Base-by-base conservation (phyloP, 2,329 filamentous ascomycete genomes). In the Plenodomus lindquistii region DNA sequence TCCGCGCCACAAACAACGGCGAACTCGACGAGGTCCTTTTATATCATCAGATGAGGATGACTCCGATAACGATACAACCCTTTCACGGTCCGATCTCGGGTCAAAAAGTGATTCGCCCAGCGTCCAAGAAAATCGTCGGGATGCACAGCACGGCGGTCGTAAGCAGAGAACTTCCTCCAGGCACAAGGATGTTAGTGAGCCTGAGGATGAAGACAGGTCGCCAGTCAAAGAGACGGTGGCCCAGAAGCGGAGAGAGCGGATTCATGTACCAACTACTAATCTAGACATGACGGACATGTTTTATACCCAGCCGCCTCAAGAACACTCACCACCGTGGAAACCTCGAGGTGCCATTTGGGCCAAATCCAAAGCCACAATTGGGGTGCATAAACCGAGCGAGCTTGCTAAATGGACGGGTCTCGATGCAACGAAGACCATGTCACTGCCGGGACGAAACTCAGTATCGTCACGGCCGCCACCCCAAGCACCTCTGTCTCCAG, bases 311-410 rank as follows among this genome's bases (percentile, higher is more conserved):
- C 75, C 74, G 13, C 76, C 77, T 4, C 66, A 57, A 27, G 62
- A 68, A 44, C 62, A 71, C 22, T 74, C 75, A 20, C 71, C 73
- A 24, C 75, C 76, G 2, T 74, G 74, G 63, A 71, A 68, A 40
- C 69, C 78, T 40, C 65, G 77, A 49, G 77, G 77, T 16, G 71
- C 77, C 15, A 73, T 79, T 51, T 79, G 77, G 77, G 74, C 75
- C 46, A 77, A 76, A 57, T 66, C 70, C 15, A 43, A 54, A 18
- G 54, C 55, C n/a, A 63, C 41, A 16, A 67, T 65, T 35, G 60
- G 63, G 16, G 57, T 65, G 24, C 64, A 69, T 40, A 59, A 52
- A 10, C 57, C 63, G 8, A 54, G 55, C 8, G 59, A 52, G 42
- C 44, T 57, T 24, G 22, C 42, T 24, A 59, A 53, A 24, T 34